Conservation (phyloP, 805 yeast genomes). For the Yamadazyma scolyti region DNA sequence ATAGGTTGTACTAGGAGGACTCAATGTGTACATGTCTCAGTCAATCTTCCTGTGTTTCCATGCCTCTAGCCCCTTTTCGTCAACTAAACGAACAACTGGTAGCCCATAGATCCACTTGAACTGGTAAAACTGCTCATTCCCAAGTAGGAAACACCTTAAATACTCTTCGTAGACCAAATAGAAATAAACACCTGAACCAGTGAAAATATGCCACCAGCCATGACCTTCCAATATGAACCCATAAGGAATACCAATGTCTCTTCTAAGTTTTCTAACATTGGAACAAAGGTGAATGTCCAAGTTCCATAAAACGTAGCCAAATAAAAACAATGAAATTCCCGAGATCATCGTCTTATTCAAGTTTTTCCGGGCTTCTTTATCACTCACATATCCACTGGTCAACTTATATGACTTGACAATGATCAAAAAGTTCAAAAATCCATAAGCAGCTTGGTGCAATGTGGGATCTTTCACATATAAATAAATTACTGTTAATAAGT, state of each 20-base stretch:
- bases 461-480: conserved; percentile 76
- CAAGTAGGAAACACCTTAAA: conserved; percentile 62
- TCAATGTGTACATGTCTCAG: background rate
- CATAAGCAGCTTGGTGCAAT: conserved; percentile 86
- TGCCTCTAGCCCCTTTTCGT: conserved; percentile 19
- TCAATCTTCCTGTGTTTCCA: conserved; percentile 7
- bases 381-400: conserved; percentile 50
- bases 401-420: conserved; percentile 56
- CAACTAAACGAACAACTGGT: conserved; percentile 43
- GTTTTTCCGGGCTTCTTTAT: conserved; percentile 41
- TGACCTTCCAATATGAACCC: conserved; percentile 89
- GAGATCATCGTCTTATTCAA: conserved; percentile 52
- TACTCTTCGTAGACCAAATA: conserved; percentile 79
- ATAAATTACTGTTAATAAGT: conserved; percentile 65
- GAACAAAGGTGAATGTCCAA: conserved; percentile 78
- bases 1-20: too few species aligned
- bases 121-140: conserved; percentile 51
- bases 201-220: conserved; percentile 95
- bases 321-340: conserved; percentile 60
- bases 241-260: conserved; percentile 72
- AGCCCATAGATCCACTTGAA: conserved; percentile 58
- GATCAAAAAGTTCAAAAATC: conserved; percentile 67
- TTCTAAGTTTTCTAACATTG: conserved; percentile 53
- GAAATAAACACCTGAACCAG: conserved; percentile 84
- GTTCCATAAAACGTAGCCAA: conserved; percentile 87